A percentile compares a stretch with the other conserved stretches of the same genome.
phyloP scores from a whole-genome alignment of 1,284 basidiomycete genomes.

The Malassezia arunalokei region DNA sequence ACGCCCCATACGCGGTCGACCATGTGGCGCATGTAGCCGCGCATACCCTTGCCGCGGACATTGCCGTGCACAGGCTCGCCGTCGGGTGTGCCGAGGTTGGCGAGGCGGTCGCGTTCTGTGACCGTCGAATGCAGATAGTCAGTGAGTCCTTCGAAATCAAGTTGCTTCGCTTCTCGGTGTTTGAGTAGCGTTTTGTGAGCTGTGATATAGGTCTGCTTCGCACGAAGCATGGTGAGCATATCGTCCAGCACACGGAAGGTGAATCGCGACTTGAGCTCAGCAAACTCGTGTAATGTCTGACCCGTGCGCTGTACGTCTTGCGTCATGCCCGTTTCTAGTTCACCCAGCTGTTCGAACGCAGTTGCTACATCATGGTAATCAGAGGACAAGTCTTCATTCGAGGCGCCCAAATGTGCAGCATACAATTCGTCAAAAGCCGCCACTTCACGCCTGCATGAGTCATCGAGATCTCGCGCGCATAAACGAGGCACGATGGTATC shows the following conservation, averaged over 20 bases:
- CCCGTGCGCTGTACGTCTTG: conserved; percentile 92
- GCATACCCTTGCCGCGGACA: conserved; percentile 57
- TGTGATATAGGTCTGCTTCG: conserved; percentile 72
- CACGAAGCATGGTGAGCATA: conserved; percentile 75
- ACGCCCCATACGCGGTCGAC: conserved; percentile 81
- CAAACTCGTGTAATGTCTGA: conserved; percentile 73
- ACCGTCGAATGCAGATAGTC: conserved; percentile 85
- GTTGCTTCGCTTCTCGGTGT: conserved; percentile 91
- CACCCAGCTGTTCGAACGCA: conserved; percentile 86
- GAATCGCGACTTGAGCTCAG: conserved; percentile 26
- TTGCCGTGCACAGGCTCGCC: conserved; percentile 34
- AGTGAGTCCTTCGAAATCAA: conserved; percentile 94
- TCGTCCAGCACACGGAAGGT: conserved; percentile 49
- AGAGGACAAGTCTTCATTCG: conserved; percentile 55
- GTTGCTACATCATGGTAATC: conserved; percentile 96
- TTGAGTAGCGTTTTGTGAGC: conserved; percentile 82
- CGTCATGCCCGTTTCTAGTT: conserved; percentile 93
- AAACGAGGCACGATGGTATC: neutral
- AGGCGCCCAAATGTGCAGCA: conserved; percentile 28
- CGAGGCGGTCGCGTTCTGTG: conserved; percentile 73
- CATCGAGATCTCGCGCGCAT: conserved; percentile 8
- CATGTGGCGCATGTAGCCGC: conserved; percentile 78
- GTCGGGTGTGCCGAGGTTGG: conserved; percentile 28
- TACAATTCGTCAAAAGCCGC: conserved; percentile 33
- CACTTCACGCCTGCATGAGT: conserved; percentile 18